Base-by-base conservation (phyloP, 1,284 basidiomycete genomes). In the Apiotrichum siamense region DNA sequence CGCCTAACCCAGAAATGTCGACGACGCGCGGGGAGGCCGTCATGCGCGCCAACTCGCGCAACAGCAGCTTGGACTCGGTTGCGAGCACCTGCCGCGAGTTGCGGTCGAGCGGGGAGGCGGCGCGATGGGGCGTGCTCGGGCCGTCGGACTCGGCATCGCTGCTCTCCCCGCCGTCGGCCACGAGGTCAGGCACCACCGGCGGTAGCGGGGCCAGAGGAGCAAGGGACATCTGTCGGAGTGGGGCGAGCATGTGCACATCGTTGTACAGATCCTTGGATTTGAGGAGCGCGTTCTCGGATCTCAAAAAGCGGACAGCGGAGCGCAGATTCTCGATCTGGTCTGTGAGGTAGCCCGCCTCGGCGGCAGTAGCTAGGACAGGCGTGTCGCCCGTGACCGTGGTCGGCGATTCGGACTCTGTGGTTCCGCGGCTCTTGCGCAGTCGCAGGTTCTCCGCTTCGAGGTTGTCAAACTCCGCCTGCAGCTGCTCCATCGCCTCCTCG, bases 401-500 rank as follows among this genome's bases (percentile, higher is more conserved):
- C 9, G 43, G 43, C 23, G 44, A 36, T 7, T 21, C 37, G 13
- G 26, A 27, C n/a, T 47, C 46, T 49, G 47, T 36, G 13, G n/a
- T n/a, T n/a, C 77, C 81, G 38, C 81, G 78, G 61, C 81, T 71
- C 15, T 80, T 78, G 75, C 88, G 88, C 58, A 97, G 77, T 66
- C 84, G 88, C 4, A 79, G 81, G 67, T 91, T 90, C 61, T 96
- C 90, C 67, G 88, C 83, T 70, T 93, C 89, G 52, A 96, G 76
- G 9, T 78, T 70, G 68, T 97, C 91, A 57, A 94, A 74, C 64
- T 98, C 94, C 4, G 83, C 80, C 67, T 96, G 92, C 21, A 97
- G 74, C 63, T 90, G 87, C 61, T 93, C 91, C 77, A 97, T 87
- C 1, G 90, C 89, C 59, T 94, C 91, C 67, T 91, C 87, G 61